Base-by-base conservation (phyloP, 2,329 filamentous ascomycete genomes). In the Sarocladiaceae sp. region DNA sequence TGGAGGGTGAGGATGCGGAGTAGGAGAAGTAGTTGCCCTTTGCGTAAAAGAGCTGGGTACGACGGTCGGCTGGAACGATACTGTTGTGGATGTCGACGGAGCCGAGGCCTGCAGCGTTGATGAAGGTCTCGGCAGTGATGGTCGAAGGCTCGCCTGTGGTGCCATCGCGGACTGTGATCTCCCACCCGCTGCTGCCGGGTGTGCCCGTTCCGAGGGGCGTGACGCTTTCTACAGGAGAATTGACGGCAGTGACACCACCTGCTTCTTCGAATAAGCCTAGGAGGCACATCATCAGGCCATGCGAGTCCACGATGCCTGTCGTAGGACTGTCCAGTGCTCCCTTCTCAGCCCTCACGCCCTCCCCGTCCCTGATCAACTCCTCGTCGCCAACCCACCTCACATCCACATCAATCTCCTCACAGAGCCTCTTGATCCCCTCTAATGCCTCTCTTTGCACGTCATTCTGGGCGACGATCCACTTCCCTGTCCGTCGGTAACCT, bases 21-120 rank as follows among this genome's bases (percentile, higher is more conserved):
- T 96, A 97, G 23, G 83, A 85, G 67, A 94, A 97, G 69, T 98
- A 98, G 48, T 88, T 91, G 1, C 93, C 93, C 68, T 98, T 98
- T 47, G 91, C 91, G 65, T 85, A 97, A 69, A 78, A 86, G 4
- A 88, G 76, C 19, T 64, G 75, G 31, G 69, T 68, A 42, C 80
- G 80, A 4, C 74, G 65, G 1, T 67, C 62, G 0, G 66, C 53
- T 0, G 83, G 80, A 0, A 88, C 72, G 29, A 97, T 77, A 76
- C 90, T 83, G 67, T 97, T 98, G 57, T 85, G 83, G 34, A 97
- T 70, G 18, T 68, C 68, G 43, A 83, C 83, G 16, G 90, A 87
- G 49, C 78, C 80, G 13, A 96, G 78, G 0, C 93, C 93, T 0
- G 91, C 91, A 2, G 84, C 80, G 66, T 97, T 98, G 56, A 97